Percentiles rank a stretch among this genome's conserved stretches.
These are phyloP conservation scores for Apophysomyces variabilis DNA, from an alignment of 371 early-diverging fungal genomes.

Conservation along the genomic window DNA sequence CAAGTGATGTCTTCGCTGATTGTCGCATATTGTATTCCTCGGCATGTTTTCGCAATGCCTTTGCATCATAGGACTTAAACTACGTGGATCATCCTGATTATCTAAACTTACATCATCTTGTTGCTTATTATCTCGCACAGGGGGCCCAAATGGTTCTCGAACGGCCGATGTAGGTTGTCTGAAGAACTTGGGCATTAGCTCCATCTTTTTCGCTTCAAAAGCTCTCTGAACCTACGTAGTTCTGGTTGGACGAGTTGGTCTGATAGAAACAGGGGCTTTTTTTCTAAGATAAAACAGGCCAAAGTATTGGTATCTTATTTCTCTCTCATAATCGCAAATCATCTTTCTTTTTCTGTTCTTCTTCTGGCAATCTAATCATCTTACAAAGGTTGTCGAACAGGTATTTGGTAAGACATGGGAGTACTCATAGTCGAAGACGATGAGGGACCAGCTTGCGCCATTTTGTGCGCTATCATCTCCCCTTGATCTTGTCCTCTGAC, in stretches of 20 bases:
- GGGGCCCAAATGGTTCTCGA: constrained; percentile 2
- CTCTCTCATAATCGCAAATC: neutral
- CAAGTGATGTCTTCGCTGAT: constrained; percentile 20
- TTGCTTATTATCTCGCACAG: neutral
- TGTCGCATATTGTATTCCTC: constrained; percentile 28
- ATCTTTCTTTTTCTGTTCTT: neutral
- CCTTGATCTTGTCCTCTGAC: constrained; percentile 3
- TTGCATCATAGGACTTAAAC: neutral
- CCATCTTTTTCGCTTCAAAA: neutral
- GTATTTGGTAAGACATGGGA: neutral
- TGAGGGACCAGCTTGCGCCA: neutral
- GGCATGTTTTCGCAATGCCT: constrained; percentile 25
- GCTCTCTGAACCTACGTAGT: neutral
- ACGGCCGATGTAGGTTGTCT: neutral
- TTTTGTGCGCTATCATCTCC: neutral
- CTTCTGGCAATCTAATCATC: neutral
- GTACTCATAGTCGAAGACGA: neutral
- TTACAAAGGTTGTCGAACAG: constrained; percentile 6
- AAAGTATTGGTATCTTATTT: neutral
- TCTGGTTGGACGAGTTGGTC: constrained; percentile 1
- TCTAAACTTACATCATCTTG: neutral
- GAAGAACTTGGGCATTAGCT: neutral
- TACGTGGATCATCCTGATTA: neutral
- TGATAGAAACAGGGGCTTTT: neutral
- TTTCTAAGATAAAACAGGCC: neutral